Evolutionary conservation across 495 filamentous ascomycete species (phyloP), one percentile per base, ranked within the genome.

Genomic region (Pyrenula aspistea): DNA sequence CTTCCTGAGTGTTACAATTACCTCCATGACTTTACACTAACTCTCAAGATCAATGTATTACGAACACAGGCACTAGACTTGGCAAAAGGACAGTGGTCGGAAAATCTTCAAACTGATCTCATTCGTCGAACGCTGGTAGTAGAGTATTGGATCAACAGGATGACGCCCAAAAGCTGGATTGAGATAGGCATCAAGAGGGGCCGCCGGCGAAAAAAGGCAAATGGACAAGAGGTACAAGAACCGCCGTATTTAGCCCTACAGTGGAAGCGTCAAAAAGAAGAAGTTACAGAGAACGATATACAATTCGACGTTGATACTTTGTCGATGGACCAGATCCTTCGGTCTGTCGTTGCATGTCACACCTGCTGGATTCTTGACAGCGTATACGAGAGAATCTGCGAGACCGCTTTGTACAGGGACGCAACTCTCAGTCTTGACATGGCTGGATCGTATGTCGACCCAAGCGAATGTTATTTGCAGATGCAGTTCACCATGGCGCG

Each of bases 261-360:
- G 56, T 97, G 93, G 93, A 89, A 95, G 64, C 82, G 90, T 48
- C 83, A 89, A 59, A 82, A 82, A 19, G 81, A 84, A 53, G 86
- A 92, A 63, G 79, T 89, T 50, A 77, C 79, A 57, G 82, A 85
- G 57, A 67, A 73, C 24, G 68, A 79, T 22, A 77, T 96, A 49
- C 65, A 77, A 0, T 76, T 96, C 48, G 76, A 95, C 65, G 66
- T 77, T 25, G 73, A 76, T 23, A 71, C 75, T 3, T 77, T 96
- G 19, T 91, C 86, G 0, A 77, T 88, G 59, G 87, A 94, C 62
- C 59, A 66, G 15, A 78, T 94, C 21, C 65, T 97, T 51, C 83
- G 84, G 60, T 74, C 78, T 48, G 82, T 89, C 25, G 86, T 95
- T 61, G 85, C 84, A 22, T 73, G 79, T 56, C 93, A 98, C 62